Base-by-base conservation (phyloP, 2,329 filamentous ascomycete species). In the Apiospora marii region DNA sequence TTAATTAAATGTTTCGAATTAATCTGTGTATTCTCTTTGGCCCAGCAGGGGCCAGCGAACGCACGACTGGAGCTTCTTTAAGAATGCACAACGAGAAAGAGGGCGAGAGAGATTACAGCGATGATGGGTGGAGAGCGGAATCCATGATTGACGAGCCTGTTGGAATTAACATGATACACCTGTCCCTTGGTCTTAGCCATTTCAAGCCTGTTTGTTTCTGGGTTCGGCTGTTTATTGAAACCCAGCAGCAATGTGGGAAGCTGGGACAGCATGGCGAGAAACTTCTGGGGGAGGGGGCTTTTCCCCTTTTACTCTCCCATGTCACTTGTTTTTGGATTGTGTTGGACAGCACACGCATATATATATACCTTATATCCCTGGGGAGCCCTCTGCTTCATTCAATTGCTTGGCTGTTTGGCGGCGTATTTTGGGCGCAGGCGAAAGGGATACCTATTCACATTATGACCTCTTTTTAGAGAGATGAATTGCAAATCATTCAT, bases 301-400 rank as follows among this genome's bases (percentile, higher is more conserved):
- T 41, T 41, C 14, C 4, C 49, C 10, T 41, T 41, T n/a, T 64
- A 37, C 7, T 64, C 10, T 19, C 58, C 34, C 19, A 19, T n/a
- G 34, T 37, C 19, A 13, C 10, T 64, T 24, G 58, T 22, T 64
- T 41, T 64, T n/a, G 58, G 24, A 27, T 14, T 51, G n/a, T 51
- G 49, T 51, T 51, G 49, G 49, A 27, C 49, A 14, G 13, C 34
- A 41, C 34, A 41, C 19, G 34, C 34, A 41, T 64, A 41, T 61
- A 41, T 61, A 61, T 64, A 64, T 64, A 64, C 58, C 58, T n/a
- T 64, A 64, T 64, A 41, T 64, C 58, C 34, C 34, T 19, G 30
- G 58, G 58, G 58, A 64, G 58, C 34, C 58, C 30, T 61, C 24
- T 24, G 10, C 7, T n/a, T 27, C n/a, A 10, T 41, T 64, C 19